Conservation (phyloP, 2,329 filamentous ascomycete genomes). For the Fusarium paranaense region DNA sequence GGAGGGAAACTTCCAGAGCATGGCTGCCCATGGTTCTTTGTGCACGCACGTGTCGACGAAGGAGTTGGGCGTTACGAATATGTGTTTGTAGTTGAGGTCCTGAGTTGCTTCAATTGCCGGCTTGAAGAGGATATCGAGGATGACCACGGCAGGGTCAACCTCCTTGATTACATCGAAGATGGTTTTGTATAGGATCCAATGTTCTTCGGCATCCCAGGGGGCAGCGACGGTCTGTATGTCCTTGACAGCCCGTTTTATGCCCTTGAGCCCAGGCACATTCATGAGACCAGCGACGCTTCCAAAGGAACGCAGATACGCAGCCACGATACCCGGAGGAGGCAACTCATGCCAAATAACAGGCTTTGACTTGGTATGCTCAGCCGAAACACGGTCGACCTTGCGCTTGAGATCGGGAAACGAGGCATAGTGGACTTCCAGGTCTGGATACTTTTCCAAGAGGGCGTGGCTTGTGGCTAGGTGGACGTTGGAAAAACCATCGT, state of each 20-base stretch:
- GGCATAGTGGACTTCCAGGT: slow-evolving; percentile 50
- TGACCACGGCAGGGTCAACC: slow-evolving; percentile 48
- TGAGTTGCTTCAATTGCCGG: slow-evolving; percentile 41
- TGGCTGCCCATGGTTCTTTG: slow-evolving; percentile 52
- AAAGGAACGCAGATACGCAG: slow-evolving; percentile 26
- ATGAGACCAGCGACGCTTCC: slow-evolving; percentile 29
- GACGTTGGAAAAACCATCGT: slow-evolving; percentile 52
- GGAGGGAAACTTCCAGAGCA: slow-evolving; percentile 54
- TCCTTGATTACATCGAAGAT: slow-evolving; percentile 43
- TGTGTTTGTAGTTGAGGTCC: slow-evolving; percentile 47
- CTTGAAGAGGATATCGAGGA: slow-evolving; percentile 47
- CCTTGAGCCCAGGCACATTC: slow-evolving; percentile 32
- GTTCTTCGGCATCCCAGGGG: slow-evolving; percentile 48
- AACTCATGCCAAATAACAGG: slow-evolving; percentile 44
- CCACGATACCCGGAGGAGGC: slow-evolving; percentile 11
- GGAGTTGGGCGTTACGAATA: slow-evolving; percentile 57
- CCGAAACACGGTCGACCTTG: slow-evolving; percentile 33
- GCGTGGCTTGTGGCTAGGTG: slow-evolving; percentile 50
- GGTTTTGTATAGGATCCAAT: slow-evolving; percentile 43
- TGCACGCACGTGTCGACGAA: slow-evolving; percentile 53
- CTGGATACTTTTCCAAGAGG: slow-evolving; percentile 46
- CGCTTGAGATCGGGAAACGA: slow-evolving; percentile 41
- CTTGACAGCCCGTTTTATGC: slow-evolving; percentile 15
- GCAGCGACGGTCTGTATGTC: slow-evolving; percentile 38
- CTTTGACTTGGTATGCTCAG: slow-evolving; percentile 7